These are phyloP conservation scores for Panus rudis DNA, from an alignment of 768 basidiomycete species.

Conservation along the genomic window DNA sequence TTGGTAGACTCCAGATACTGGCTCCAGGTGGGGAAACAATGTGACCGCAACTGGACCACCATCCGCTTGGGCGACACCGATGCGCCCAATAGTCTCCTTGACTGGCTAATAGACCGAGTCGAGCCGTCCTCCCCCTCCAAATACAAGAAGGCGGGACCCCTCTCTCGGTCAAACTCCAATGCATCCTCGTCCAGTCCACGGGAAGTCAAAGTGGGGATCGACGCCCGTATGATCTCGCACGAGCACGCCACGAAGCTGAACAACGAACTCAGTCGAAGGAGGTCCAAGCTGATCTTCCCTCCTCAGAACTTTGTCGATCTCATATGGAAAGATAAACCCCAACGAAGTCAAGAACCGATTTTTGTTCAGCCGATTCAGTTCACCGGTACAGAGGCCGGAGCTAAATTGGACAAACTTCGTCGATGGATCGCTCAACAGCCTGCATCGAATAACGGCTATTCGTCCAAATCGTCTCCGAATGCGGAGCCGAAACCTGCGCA, in stretches of 20 bases:
- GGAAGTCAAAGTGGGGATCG: slow-evolving; percentile 79
- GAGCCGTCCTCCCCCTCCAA: no score
- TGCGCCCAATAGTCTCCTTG: slow-evolving; percentile 68
- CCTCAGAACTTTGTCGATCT: slow-evolving; percentile 80
- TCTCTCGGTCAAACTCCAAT: no score
- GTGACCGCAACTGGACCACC: slow-evolving; percentile 70
- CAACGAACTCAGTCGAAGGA: slow-evolving; percentile 42
- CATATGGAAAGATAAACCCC: slow-evolving; percentile 72
- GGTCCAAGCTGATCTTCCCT: slow-evolving; percentile 70
- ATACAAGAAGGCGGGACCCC: no score
- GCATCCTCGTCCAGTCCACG: no score
- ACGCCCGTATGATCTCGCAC: slow-evolving; percentile 77
- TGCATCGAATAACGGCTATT: slow-evolving; percentile 53
- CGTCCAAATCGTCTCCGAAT: no score
- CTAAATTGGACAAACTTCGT: slow-evolving; percentile 67
- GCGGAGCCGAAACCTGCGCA: slow-evolving; percentile 51
- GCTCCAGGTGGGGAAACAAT: slow-evolving; percentile 64
- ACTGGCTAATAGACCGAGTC: slow-evolving; percentile 47
- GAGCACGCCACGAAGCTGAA: slow-evolving; percentile 60
- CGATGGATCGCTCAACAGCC: slow-evolving; percentile 62
- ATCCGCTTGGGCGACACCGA: slow-evolving; percentile 47
- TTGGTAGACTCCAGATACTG: slow-evolving; percentile 81
- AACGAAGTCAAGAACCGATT: slow-evolving; percentile 55
- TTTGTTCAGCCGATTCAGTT: slow-evolving; percentile 69
- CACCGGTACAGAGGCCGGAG: slow-evolving; percentile 55